Evolutionary conservation across 345 rosid species (phyloP).

Genomic region (Combretum micranthum): DNA sequence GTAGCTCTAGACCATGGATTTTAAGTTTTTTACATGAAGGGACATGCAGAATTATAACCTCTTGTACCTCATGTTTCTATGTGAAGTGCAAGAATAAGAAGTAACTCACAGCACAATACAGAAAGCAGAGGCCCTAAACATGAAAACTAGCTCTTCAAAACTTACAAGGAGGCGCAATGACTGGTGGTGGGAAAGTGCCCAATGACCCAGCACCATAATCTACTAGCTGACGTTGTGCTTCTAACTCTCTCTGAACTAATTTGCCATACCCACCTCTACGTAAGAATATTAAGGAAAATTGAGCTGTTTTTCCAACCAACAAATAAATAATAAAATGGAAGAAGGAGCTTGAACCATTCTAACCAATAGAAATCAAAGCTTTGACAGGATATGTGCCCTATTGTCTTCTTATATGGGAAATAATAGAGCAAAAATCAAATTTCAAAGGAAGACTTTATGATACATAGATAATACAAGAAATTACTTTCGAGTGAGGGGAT

Average conservation of each 20-base stretch:
- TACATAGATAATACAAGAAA: no score
- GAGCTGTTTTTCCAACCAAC: conserved; percentile 8
- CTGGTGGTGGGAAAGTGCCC: conserved; percentile 51
- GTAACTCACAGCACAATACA: background rate
- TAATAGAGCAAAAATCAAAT: no score
- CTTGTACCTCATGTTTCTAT: no score
- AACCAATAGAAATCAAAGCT: background rate
- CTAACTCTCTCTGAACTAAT: conserved; percentile 82
- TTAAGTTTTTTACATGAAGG: no score
- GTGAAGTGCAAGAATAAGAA: no score
- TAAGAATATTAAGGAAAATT: conserved; percentile 38
- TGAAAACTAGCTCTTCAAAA: conserved; percentile 12
- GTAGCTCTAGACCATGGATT: no score
- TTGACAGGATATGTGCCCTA: no score
- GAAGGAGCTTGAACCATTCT: background rate
- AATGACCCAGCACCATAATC: conserved; percentile 94
- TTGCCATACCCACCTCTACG: conserved; percentile 99
- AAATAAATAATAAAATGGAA: background rate
- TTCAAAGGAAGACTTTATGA: no score
- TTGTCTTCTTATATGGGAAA: no score
- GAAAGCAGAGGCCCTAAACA: background rate
- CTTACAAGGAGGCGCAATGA: conserved; percentile 70
- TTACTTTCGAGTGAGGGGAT: no score
- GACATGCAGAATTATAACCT: no score
- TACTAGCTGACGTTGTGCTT: conserved; percentile 90